phyloP scores from a whole-genome alignment of 225 moss, liverwort and hornwort genomes.

The Physcomitrium patens region DNA sequence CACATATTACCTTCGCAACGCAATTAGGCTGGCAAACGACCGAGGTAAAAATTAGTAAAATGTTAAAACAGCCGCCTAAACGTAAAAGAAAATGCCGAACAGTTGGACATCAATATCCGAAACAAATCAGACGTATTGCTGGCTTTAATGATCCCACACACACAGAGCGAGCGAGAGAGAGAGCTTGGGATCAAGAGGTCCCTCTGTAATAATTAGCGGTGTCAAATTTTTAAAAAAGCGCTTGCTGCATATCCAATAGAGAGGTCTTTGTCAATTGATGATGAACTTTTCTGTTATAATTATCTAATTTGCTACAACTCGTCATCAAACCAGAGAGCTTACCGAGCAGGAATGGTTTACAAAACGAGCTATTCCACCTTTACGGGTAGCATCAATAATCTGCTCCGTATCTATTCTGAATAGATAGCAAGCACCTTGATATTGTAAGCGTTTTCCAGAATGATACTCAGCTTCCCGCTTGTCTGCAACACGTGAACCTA shows the following conservation, averaged over 20 bases:
- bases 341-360: conserved; percentile 99
- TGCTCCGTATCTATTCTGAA: conserved; percentile 94
- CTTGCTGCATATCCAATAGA: too few relatives aligned
- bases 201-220: too few relatives aligned
- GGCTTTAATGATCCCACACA: background rate
- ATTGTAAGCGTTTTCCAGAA: conserved; percentile 85
- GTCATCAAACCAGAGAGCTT: conserved; percentile 22
- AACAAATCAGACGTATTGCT: background rate
- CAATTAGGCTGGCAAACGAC: conserved; percentile 83
- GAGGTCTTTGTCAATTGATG: too few relatives aligned
- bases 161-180: too few relatives aligned
- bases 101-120: background rate
- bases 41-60: conserved; percentile 22
- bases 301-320: too few relatives aligned
- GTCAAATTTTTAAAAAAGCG: too few relatives aligned
- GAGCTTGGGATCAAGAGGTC: too few relatives aligned
- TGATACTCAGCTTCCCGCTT: conserved; percentile 96
- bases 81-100: background rate
- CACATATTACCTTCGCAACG: conserved; percentile 95
- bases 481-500: conserved; percentile 94
- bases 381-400: conserved; percentile 96
- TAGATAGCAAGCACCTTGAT: conserved; percentile 91
- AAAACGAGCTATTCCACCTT: conserved; percentile 96
- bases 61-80: background rate
- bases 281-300: too few relatives aligned